These are phyloP conservation scores for Linderina pennispora DNA, from an alignment of 192 early-diverging fungal species.

Conservation along the genomic window DNA sequence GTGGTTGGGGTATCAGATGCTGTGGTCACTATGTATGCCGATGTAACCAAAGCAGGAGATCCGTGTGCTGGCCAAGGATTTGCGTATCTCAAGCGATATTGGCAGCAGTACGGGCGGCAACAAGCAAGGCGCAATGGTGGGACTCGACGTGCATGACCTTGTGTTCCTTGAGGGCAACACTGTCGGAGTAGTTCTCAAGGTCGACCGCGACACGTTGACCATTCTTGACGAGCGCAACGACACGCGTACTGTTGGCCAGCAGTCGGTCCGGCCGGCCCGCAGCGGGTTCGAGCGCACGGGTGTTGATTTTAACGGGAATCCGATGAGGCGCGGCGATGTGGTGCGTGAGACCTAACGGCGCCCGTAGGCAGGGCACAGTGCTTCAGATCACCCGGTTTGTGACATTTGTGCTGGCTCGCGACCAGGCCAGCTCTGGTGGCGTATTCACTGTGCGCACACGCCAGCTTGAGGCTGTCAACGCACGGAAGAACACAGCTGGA, in stretches of 20 bases:
- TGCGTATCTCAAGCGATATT: constrained; percentile 71
- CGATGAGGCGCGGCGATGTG: constrained; percentile 58
- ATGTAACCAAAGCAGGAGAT: constrained; percentile 65
- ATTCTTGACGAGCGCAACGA: constrained; percentile 75
- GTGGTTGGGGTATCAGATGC: constrained; percentile 78
- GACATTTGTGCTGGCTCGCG: constrained; percentile 76
- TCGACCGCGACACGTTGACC: constrained; percentile 66
- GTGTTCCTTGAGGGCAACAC: constrained; percentile 71
- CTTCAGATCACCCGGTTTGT: constrained; percentile 76
- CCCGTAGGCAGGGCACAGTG: constrained; percentile 61
- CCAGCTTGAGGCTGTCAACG: constrained; percentile 50
- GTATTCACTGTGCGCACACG: constrained; percentile 68
- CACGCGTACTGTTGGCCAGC: constrained; percentile 55
- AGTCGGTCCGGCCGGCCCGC: constrained; percentile 68
- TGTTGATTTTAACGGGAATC: constrained; percentile 49
- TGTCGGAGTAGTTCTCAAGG: constrained; percentile 76
- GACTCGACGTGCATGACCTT: constrained; percentile 84
- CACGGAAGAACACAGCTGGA: constrained; percentile 24
- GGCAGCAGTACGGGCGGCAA: constrained; percentile 26
- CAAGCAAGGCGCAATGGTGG: constrained; percentile 45
- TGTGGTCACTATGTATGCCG: constrained; percentile 73
- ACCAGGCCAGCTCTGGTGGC: constrained; percentile 64
- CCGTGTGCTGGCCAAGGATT: constrained; percentile 84
- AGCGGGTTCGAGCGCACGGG: constrained; percentile 46
- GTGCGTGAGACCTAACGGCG: constrained; percentile 67